phyloP scores from a whole-genome alignment of 352 stramenopile species.

The Pythium sukuiense region DNA sequence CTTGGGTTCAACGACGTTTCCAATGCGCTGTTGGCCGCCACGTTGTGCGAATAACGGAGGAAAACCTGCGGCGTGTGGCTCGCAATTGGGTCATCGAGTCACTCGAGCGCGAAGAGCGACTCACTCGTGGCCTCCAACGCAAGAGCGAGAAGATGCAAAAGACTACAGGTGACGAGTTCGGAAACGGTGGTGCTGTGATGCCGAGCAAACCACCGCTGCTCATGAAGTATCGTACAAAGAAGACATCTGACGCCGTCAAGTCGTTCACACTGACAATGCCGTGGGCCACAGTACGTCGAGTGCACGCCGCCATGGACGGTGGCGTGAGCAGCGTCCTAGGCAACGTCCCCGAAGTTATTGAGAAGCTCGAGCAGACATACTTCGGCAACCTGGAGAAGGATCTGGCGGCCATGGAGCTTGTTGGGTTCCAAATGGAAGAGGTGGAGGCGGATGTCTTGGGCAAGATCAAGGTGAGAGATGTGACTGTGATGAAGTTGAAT shows the following conservation, averaged over 20 bases:
- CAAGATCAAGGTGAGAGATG: slow-evolving; percentile 24
- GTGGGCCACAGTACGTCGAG: slow-evolving; percentile 22
- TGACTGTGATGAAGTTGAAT: not conserved
- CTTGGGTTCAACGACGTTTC: slow-evolving; percentile 37
- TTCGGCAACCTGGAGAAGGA: slow-evolving; percentile 25
- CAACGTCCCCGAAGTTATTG: slow-evolving; percentile 20
- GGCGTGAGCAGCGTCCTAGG: slow-evolving; percentile 17
- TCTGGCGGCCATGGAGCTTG: slow-evolving; percentile 23
- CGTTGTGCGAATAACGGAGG: slow-evolving; percentile 23
- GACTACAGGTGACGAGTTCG: slow-evolving; percentile 3
- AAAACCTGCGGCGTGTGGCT: slow-evolving; percentile 23
- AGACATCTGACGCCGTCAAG: slow-evolving; percentile 12
- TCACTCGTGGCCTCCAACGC: not conserved
- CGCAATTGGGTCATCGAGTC: slow-evolving; percentile 20
- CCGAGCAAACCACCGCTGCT: slow-evolving; percentile 16
- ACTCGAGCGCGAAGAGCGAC: slow-evolving; percentile 19
- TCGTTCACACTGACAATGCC: slow-evolving; percentile 27
- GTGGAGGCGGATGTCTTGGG: slow-evolving; percentile 19
- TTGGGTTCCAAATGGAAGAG: slow-evolving; percentile 27
- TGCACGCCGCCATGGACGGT: slow-evolving; percentile 15
- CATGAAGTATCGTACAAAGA: slow-evolving; percentile 19
- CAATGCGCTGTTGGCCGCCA: slow-evolving; percentile 35
- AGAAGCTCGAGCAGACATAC: slow-evolving; percentile 21
- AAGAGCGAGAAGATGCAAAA: slow-evolving; percentile 18
- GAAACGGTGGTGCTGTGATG: not conserved